phyloP scores from a whole-genome alignment of 768 basidiomycete species.

The Rhodosporidiobolus sp. region DNA sequence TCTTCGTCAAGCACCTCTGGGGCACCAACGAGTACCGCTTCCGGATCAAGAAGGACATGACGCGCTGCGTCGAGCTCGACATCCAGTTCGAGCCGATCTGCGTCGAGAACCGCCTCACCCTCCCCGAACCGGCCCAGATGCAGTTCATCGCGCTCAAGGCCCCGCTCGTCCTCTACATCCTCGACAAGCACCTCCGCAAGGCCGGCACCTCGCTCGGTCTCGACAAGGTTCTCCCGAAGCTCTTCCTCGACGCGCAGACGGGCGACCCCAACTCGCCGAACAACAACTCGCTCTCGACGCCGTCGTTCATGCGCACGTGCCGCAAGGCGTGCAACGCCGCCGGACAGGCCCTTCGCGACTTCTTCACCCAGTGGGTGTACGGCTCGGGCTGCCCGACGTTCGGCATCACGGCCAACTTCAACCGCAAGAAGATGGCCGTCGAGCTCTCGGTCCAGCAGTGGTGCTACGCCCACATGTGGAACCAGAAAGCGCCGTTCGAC shows the following conservation, averaged over 20 bases:
- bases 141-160: constrained; percentile 93
- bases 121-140: constrained; percentile 77
- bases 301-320: constrained; percentile 83
- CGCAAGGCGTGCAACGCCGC: constrained; percentile 82
- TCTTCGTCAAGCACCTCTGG: constrained; percentile 78
- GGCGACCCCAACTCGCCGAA: constrained; percentile 66
- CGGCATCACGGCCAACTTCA: constrained; percentile 83
- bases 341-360: constrained; percentile 66
- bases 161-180: constrained; percentile 91
- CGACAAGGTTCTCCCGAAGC: constrained; percentile 87
- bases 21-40: constrained; percentile 98
- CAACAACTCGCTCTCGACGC: constrained; percentile 75
- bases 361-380: constrained; percentile 99
- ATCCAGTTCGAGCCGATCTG: constrained; percentile 92
- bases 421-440: constrained; percentile 96
- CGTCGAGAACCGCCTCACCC: constrained; percentile 69
- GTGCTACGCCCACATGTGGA: constrained; percentile 59
- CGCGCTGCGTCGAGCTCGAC: constrained; percentile 82
- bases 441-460: constrained; percentile 92
- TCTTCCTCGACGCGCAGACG: constrained; percentile 88
- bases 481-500: constrained; percentile 39
- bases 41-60: constrained; percentile 92
- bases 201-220: constrained; percentile 91
- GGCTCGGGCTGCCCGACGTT: constrained; percentile 94
- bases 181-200: constrained; percentile 89